Evolutionary conservation across 139 green algal species (phyloP).

Genomic region (Closterium sp.): DNA sequence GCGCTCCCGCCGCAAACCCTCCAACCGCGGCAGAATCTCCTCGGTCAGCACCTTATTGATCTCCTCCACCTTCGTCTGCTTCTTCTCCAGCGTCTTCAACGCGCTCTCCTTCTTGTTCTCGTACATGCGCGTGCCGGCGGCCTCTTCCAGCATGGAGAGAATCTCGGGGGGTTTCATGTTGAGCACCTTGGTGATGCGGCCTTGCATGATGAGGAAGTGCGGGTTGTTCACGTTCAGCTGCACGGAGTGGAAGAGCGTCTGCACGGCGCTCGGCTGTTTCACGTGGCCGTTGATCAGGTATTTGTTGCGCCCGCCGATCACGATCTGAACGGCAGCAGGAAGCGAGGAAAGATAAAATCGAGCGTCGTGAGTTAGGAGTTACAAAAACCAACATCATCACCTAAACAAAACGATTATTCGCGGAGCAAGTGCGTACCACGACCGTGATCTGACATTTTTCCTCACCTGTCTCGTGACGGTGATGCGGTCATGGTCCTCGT

Average conservation of each 20-base stretch:
- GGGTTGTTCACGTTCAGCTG: constrained; percentile 99
- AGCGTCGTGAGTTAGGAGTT: neutral
- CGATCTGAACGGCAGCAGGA: constrained; percentile 67
- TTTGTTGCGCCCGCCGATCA: constrained; percentile 95
- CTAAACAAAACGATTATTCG: neutral
- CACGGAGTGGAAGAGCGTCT: constrained; percentile 98
- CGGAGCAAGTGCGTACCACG: neutral
- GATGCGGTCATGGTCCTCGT: constrained; percentile 90
- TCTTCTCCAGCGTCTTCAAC: constrained; percentile 90
- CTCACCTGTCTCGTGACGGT: constrained; percentile 86
- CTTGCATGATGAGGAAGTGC: constrained; percentile 99
- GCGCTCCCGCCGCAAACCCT: constrained; percentile 78
- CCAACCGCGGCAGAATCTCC: constrained; percentile 87
- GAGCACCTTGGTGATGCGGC: constrained; percentile 76
- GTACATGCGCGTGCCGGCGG: constrained; percentile 94
- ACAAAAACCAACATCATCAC: too few relatives aligned
- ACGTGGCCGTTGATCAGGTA: constrained; percentile 96
- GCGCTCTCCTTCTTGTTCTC: constrained; percentile 95
- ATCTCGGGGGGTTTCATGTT: constrained; percentile 99
- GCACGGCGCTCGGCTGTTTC: constrained; percentile 85
- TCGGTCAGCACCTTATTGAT: constrained; percentile 85
- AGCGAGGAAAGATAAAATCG: neutral
- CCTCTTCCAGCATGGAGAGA: constrained; percentile 96
- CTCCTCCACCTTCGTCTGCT: constrained; percentile 90
- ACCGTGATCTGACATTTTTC: neutral